Percentiles rank a stretch among this genome's conserved stretches.
Evolutionary conservation across 805 yeast species (phyloP).

Genomic region (Wickerhamiella sorbophila): DNA sequence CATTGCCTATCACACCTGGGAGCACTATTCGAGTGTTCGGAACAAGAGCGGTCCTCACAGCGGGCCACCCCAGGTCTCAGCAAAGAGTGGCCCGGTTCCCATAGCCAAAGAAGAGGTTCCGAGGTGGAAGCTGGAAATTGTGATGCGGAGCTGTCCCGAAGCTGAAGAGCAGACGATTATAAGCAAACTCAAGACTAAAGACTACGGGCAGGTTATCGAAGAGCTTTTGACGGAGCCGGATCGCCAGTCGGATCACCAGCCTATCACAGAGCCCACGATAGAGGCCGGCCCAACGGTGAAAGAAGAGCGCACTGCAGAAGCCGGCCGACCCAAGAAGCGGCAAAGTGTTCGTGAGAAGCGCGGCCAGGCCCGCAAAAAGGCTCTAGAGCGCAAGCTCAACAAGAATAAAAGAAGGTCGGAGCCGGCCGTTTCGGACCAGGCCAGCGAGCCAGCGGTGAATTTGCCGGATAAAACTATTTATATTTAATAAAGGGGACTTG

Average conservation of each 20-base stretch:
- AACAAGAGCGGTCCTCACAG: constrained; percentile 26
- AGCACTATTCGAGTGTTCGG: constrained; percentile 31
- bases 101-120: constrained; percentile 11
- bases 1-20: constrained; percentile 32
- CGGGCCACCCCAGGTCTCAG: constrained; percentile 21
- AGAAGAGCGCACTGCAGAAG: neutral
- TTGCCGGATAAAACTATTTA: neutral
- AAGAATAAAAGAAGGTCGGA: neutral
- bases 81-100: neutral
- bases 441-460: neutral
- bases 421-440: neutral
- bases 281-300: neutral
- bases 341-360: constrained; percentile 4
- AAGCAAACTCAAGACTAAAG: constrained; percentile 9
- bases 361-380: constrained; percentile 15
- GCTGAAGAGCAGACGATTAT: constrained; percentile 11
- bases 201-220: constrained; percentile 22
- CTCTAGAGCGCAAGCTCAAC: constrained; percentile 15
- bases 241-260: neutral
- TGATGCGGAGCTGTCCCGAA: constrained; percentile 19
- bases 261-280: neutral
- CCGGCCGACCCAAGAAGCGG: neutral
- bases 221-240: constrained; percentile 15
- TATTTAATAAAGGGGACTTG: neutral
- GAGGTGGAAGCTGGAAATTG: constrained; percentile 22